Evolutionary conservation across 176 grass and related monocot species (phyloP), one percentile per base, ranked within the genome.

Genomic region (Rhipidocladum racemiflorum): DNA sequence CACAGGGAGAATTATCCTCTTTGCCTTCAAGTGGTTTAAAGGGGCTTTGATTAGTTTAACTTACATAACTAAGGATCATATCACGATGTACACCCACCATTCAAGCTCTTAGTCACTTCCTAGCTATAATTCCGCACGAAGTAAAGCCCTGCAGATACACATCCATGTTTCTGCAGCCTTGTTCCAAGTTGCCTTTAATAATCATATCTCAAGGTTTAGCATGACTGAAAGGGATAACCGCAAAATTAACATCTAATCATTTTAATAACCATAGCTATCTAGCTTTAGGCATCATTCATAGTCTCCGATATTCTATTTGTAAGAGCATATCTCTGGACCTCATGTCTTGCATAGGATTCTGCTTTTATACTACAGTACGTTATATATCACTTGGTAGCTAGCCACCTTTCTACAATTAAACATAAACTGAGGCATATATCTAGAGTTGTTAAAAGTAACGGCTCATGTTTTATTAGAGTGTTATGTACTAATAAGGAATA

Each of bases 151-250:
- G 38, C 1, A 39, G 63, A 70, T 62, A 67, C 61, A 66, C 38
- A 74, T 57, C 65, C 56, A 66, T 81, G 49, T 66, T 81, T 48
- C 12, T 25, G 40, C 40, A 17, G 32, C 54, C 61, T 82, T 81
- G 61, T 68, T 87, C 17, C 34, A 83, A 79, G 49, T 84, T 88
- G 81, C 49, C 46, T 4, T 67, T 88, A 72, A 72, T 1, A 79
- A 79, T 57, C 34, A 72, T 78, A 83, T 88, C 73, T 77, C 13
- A 55, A 35, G 68, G 25, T 35, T 72, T 79, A 73, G 57, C 81
- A 78, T 76, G 35, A 27, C 21, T 72, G 39, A 73, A 88, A 88
- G 48, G 67, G 59, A 49, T 44, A 39, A 27, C 59, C 13, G 21
- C 16, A 49, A 57, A 70, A 27, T 15, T 72, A 56, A 61, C 45